Base-by-base conservation (phyloP, 78 protist genomes). In the Speleostelium caveatum region DNA sequence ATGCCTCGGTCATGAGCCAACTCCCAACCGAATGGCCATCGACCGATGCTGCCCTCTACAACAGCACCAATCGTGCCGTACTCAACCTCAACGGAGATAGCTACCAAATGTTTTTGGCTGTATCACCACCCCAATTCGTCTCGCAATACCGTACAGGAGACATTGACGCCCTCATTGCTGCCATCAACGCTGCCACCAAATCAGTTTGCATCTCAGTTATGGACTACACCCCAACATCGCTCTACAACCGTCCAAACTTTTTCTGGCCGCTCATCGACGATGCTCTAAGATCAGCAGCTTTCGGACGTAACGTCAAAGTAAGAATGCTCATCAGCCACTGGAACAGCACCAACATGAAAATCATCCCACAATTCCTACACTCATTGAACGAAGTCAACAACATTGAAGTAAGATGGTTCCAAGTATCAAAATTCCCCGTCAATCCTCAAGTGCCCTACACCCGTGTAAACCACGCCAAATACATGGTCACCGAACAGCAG, bases 381-480 rank as follows among this genome's bases (percentile, higher is more conserved):
- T 94, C 96, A 33, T 59, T 95, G 61, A 53, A 86, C 45, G 36
- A 32, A 14, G 73, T 94, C 36, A 32, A 16, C 30, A 85, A 73
- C 36, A 87, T 95, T 42, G 56, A 68, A 16, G 96, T 96, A 22
- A 19, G 85, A 14, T 75, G 89, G 89, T 96, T 93, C 62, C 60
- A 38, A 16, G 92, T 93, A 3, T 97, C 97, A 14, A 80, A 91
- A 24, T n/a, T 80, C 28, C 77, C 74, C 1, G 10, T 58, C 21
- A 28, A 63, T 19, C 86, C 72, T 30, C 86, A 68, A 65, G 87
- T 87, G 0, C 97, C 97, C n/a, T 95, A 73, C 93, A 85, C 97
- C 2, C 66, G 97, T 30, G 97, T 96, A 32, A 94, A 95, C 59
- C 97, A 96, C 62, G 96, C 97, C 68, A 96, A 96, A 66, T 96